phyloP scores from a whole-genome alignment of 305 asterid genomes.

The Fraxinus sp. region DNA sequence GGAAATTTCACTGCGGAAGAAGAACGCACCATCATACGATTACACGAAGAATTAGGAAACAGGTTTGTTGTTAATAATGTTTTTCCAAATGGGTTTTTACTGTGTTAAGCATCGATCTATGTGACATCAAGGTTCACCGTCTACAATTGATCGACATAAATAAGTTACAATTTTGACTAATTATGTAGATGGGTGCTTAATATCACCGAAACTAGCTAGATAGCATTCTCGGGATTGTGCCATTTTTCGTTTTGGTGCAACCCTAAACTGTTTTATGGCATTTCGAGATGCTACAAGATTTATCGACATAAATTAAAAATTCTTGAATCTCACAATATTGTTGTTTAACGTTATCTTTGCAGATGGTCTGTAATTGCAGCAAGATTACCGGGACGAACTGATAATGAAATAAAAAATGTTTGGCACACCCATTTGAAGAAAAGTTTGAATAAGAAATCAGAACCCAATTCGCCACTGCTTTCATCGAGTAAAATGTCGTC shows the following conservation, averaged over 20 bases:
- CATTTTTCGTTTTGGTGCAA: no score
- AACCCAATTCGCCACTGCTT: conserved; percentile 14
- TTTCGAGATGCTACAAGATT: background rate
- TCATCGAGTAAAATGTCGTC: conserved; percentile 30
- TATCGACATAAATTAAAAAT: no score
- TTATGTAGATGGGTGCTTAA: no score
- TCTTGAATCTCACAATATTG: background rate
- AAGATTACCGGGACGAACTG: conserved; percentile 54
- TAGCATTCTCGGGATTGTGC: no score
- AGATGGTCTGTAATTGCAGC: conserved; percentile 65
- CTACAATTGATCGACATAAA: background rate
- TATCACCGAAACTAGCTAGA: no score
- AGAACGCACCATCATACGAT: conserved; percentile 37
- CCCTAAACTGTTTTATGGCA: no score
- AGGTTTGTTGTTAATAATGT: conserved; percentile 25
- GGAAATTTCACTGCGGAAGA: conserved; percentile 51
- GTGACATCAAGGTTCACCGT: background rate
- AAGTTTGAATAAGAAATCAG: conserved; percentile 10
- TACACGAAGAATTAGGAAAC: conserved; percentile 51
- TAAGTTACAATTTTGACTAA: no score
- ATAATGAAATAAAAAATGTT: conserved; percentile 54
- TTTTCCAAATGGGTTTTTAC: no score
- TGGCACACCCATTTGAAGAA: conserved; percentile 59
- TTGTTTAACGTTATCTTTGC: background rate
- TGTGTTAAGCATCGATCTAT: no score